Evolutionary conservation across 441 rosid species (phyloP).

Genomic region (Pelargonium myrrhifolium): DNA sequence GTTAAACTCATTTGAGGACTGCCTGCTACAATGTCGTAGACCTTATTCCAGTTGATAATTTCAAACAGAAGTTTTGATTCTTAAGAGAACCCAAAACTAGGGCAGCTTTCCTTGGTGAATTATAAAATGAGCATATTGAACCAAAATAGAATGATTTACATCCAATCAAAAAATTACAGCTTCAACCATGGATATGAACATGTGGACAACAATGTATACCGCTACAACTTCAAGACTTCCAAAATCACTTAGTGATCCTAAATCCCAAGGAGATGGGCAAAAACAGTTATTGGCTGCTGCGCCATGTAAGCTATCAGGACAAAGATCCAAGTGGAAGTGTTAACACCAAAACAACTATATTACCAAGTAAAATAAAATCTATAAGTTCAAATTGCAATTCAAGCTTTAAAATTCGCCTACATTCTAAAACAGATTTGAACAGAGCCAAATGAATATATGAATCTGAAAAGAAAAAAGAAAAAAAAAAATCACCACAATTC

Average conservation of each 20-base stretch:
- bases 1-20: background rate
- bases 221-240: background rate
- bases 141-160: background rate
- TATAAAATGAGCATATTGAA: background rate
- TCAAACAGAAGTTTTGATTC: background rate
- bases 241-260: background rate
- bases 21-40: background rate
- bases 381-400: too few relatives aligned
- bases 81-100: background rate
- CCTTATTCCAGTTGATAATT: background rate
- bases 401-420: too few relatives aligned
- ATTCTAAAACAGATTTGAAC: too few relatives aligned
- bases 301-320: background rate
- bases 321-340: background rate
- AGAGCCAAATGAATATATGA: too few relatives aligned
- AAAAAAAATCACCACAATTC: too few relatives aligned
- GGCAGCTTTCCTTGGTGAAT: background rate
- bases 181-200: background rate
- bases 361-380: too few relatives aligned
- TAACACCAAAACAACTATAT: background rate
- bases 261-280: background rate
- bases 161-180: background rate
- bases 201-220: background rate
- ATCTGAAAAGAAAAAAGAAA: too few relatives aligned
- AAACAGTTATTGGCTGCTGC: background rate